Conservation (phyloP, 345 rosid species). For the Salix viminalis region DNA sequence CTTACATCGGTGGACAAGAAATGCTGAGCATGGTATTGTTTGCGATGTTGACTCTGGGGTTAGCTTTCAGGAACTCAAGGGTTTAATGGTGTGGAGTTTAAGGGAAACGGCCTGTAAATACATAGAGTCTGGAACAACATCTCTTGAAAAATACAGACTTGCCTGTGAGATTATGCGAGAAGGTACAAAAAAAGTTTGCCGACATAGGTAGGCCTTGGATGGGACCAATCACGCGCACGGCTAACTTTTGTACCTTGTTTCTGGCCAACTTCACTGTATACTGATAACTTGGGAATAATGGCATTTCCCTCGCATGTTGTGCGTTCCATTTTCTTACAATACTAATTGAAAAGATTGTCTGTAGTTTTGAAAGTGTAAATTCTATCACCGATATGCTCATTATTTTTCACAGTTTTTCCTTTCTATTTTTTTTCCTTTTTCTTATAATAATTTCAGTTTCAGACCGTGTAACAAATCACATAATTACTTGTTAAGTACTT, state of each 20-base stretch:
- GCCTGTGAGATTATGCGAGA: constrained; percentile 79
- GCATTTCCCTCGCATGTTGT: not conserved
- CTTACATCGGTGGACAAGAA: constrained; percentile 81
- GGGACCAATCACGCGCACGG: constrained; percentile 15
- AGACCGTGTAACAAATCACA: not conserved
- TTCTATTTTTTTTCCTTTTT: not conserved
- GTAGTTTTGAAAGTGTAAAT: not conserved
- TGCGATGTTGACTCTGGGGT: constrained; percentile 53
- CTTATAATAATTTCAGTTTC: not conserved
- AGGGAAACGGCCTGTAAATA: constrained; percentile 81
- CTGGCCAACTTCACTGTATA: constrained; percentile 3
- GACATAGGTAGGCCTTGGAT: constrained; percentile 47
- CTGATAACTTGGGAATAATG: not conserved
- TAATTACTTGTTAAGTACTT: not conserved
- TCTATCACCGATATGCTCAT: not conserved
- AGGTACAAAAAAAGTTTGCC: constrained; percentile 72
- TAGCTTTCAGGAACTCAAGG: constrained; percentile 56
- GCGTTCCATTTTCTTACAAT: constrained; percentile 1
- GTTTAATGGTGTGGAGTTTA: constrained; percentile 81
- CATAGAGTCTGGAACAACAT: constrained; percentile 61
- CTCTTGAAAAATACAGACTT: constrained; percentile 70
- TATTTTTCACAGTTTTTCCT: not conserved
- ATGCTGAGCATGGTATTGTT: constrained; percentile 64
- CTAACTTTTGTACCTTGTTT: constrained; percentile 19
- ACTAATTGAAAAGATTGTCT: not conserved